phyloP scores from a whole-genome alignment of 106 monocot species.

The Posidonia australis region DNA sequence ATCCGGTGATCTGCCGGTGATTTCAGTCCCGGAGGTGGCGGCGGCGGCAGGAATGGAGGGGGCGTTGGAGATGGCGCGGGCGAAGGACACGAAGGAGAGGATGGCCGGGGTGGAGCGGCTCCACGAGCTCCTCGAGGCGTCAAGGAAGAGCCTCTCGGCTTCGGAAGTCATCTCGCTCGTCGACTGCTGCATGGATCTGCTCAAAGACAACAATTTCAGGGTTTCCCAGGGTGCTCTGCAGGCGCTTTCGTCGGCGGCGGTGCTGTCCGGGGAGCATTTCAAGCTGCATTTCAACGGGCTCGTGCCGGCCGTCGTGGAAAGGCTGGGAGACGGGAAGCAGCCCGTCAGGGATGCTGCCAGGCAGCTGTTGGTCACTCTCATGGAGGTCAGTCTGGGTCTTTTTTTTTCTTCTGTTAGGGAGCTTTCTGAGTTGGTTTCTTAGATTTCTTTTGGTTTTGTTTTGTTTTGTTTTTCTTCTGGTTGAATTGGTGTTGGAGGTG shows the following conservation, averaged over 20 bases:
- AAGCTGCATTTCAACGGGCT: conserved; percentile 90
- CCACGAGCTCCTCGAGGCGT: conserved; percentile 71
- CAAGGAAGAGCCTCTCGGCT: conserved; percentile 40
- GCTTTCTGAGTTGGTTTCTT: neutral
- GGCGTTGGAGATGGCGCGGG: conserved; percentile 84
- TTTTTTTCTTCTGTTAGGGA: neutral
- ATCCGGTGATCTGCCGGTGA: neutral
- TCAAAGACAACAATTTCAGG: conserved; percentile 83
- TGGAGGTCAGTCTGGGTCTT: conserved; percentile 56
- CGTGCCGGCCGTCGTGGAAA: conserved; percentile 79
- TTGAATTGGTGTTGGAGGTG: too few species aligned
- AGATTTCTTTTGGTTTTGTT: neutral
- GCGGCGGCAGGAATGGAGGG: conserved; percentile 54
- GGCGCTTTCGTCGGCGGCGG: conserved; percentile 79
- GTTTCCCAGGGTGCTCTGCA: conserved; percentile 93
- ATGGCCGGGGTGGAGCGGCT: conserved; percentile 98
- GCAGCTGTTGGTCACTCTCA: conserved; percentile 85
- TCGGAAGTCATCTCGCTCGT: conserved; percentile 69
- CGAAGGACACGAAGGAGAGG: conserved; percentile 92
- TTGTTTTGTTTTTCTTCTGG: neutral
- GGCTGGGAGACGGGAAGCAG: conserved; percentile 96
- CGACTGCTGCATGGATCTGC: conserved; percentile 92
- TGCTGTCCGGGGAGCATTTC: conserved; percentile 87
- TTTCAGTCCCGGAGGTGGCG: neutral
- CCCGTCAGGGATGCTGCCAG: conserved; percentile 92